Evolutionary conservation across 192 early-diverging fungal species (phyloP), one percentile per base, ranked within the genome.

Genomic region (Mortierella antarctica): DNA sequence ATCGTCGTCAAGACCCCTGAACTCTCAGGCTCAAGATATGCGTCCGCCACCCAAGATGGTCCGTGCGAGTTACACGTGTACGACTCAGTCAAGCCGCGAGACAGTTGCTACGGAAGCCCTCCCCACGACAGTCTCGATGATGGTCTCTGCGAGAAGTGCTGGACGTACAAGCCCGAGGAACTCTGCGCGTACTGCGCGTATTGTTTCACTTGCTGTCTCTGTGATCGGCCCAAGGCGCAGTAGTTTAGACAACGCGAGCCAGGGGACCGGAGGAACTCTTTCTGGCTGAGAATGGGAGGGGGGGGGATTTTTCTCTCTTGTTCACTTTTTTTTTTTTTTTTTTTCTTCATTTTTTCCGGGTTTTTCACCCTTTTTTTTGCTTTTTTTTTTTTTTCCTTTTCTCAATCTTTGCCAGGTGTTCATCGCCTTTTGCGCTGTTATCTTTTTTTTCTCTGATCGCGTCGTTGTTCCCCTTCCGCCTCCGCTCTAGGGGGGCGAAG

Each of bases 71-170:
- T 23, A 7, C 8, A 42, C 13, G 40, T 15, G 6, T 8, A 15
- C 7, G 21, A 64, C 23, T 48, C 20, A 6, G 23, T 7, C 4
- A 42, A 52, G 20, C 13, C 23, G 14, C 21, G 12, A 31, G 49
- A 21, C 18, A 18, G 20, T 23, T n/a, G 6, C 0, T 56, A 23
- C 54, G 54, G 20, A 4, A 5, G 31, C 21, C 5, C 21, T 4
- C 18, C 54, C 5, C 41, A 51, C 3, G 48, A 42, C 20, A 54
- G 45, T 23, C 40, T 50, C 20, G 68, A 45, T 2, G 68, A 59
- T 23, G 68, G 68, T 10, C 68, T 70, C 20, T 70, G 68, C 58
- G 68, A 70, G 41, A 53, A 21, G 2, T 70, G 68, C 18, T 61
- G 59, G 68, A 44, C 57, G 4, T 61, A 61, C 40, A 53, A 52